Evolutionary conservation across 139 green algal species (phyloP), one percentile per base, ranked within the genome.

Genomic region (Desmodesmus armatus): DNA sequence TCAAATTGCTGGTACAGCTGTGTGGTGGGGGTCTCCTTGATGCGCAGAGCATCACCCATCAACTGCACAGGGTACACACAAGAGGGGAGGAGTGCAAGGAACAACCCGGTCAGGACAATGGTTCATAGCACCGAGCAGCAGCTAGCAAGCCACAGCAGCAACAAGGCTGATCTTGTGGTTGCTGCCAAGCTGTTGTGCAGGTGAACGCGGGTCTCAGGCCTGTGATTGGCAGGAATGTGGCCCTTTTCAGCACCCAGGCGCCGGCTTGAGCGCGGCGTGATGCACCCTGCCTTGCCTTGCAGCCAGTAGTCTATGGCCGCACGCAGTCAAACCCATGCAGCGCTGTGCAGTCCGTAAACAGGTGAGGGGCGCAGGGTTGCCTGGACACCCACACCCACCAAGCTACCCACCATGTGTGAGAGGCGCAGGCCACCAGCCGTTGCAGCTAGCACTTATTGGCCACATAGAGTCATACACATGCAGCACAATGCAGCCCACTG

Each of bases 1-100:
- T 99, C 97, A 88, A 95, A 98, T 21, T 89, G 83, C 93, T 99
- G 96, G 87, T 92, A 92, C 58, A 88, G 60, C 25, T 66, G 47
- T 44, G 96, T 90, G 43, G 82, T 88, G 9, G 96, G 95, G 19
- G 86, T 39, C 15, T 94, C 93, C 87, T 96, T 97, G 5, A 99
- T 90, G 0, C 93, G 90, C 83, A 99, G 88, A 4, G 97, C 87
- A 21, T 93, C 90, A 33, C 88, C 76, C 29, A 91, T 49, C 43
- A 93, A 65, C 73, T 88, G 74, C 9, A 29, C 33, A 23, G 73
- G 62, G n/a, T n/a, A n/a, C 27, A 53, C n/a, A 71, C 11, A 35
- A 19, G 62, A n/a, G n/a, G n/a, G n/a, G n/a, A 65, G 23, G 53
- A n/a, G n/a, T n/a, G n/a, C n/a, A n/a, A n/a, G n/a, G n/a, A n/a